Evolutionary conservation across 169 alveolate species (phyloP), one percentile per base, ranked within the genome.

Genomic region (Babesia bovis): DNA sequence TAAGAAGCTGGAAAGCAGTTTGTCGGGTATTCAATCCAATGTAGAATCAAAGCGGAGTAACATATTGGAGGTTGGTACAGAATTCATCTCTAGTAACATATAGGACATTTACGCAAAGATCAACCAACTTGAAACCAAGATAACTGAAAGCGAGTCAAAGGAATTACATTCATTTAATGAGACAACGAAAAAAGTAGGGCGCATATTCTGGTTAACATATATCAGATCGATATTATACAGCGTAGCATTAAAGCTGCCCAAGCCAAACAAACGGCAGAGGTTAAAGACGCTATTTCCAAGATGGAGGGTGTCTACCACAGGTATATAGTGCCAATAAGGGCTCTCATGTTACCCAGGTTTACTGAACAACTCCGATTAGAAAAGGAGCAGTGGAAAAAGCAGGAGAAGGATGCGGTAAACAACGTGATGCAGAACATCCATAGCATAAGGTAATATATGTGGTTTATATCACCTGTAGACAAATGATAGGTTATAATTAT

Each of bases 71-170:
- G 87, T 78, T 25, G n/a, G 47, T 3, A 2, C 4, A 23, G 0
- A 17, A 7, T 32, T 12, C 36, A 38, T 28, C 21, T 17, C 0
- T 23, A 2, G 3, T 7, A 32, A 1, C 6, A 0, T 1, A 3
- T 26, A 78, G 87, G 77, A 78, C 28, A 78, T 78, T 19, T 78
- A 78, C 47, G 77, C 66, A 41, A 78, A 78, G 60, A 66, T 78
- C 0, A 78, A 78, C 73, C 40, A 56, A 5, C 63, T 78, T 40
- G 87, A 78, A 26, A 60, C 58, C 30, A 68, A 78, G 49, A 78
- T 78, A 21, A 33, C 73, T 9, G 87, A 78, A 19, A 40, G 82
- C 40, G 83, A 78, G 30, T 10, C n/a, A 21, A 45, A 23, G n/a
- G 66, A 73, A 38, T 23, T 50, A 40, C 41, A 42, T 44, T 45